These are phyloP conservation scores for Yamadazyma scolyti DNA, from an alignment of 805 yeast species.

Conservation along the genomic window DNA sequence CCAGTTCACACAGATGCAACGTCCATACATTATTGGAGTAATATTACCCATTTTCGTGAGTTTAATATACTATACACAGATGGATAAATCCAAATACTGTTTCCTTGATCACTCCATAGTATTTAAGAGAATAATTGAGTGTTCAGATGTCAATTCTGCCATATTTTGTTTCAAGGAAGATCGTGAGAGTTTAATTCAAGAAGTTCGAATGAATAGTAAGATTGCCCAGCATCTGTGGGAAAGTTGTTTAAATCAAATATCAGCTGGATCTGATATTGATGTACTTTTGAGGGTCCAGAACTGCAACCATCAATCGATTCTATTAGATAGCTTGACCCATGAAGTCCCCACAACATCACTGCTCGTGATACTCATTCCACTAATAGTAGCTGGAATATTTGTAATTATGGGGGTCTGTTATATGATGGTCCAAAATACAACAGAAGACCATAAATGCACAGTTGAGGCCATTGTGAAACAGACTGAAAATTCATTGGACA, in stretches of 20 bases:
- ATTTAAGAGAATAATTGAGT: constrained; percentile 9
- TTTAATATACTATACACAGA: too few relatives aligned
- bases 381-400: too few relatives aligned
- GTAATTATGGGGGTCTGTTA: too few relatives aligned
- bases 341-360: too few relatives aligned
- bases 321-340: constrained; percentile 10
- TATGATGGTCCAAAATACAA: too few relatives aligned
- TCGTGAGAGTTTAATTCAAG: constrained; percentile 8
- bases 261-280: constrained; percentile 15
- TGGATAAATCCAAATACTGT: too few relatives aligned
- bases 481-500: too few relatives aligned
- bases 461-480: too few relatives aligned
- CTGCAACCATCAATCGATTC: constrained; percentile 21
- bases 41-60: too few relatives aligned
- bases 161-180: constrained; percentile 14
- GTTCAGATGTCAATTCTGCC: constrained; percentile 18
- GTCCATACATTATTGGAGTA: too few relatives aligned
- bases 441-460: too few relatives aligned
- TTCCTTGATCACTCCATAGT: constrained; percentile 3
- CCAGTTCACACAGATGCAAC: neutral
- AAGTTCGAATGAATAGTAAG: constrained; percentile 1
- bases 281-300: constrained; percentile 19
- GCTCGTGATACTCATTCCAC: too few relatives aligned
- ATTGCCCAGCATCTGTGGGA: constrained; percentile 4
- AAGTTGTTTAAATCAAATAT: constrained; percentile 15